A percentile compares a stretch with the other conserved stretches of the same genome.
Conservation (phyloP, 345 rosid species). For the Gossypium arboreum region DNA sequence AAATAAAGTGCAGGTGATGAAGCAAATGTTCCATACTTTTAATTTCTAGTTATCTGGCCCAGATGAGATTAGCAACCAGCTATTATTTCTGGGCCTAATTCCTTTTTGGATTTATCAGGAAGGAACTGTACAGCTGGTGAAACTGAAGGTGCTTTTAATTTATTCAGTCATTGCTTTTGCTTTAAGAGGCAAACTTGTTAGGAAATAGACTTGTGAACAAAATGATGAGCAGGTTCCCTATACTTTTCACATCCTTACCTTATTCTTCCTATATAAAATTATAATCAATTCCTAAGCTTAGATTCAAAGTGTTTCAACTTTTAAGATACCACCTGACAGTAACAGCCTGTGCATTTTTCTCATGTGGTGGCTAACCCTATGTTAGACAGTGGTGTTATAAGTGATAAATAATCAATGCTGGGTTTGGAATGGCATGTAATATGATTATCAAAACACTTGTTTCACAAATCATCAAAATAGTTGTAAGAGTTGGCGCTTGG, state of each 20-base stretch:
- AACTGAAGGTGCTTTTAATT: not conserved
- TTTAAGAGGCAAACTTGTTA: not conserved
- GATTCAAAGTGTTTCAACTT: not conserved
- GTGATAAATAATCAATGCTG: too few relatives aligned
- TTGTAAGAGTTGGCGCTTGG: not conserved
- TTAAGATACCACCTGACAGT: not conserved
- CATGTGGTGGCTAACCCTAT: too few relatives aligned
- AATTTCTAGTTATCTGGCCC: not conserved
- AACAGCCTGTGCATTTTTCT: not conserved
- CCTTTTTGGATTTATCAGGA: not conserved
- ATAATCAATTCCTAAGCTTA: not conserved
- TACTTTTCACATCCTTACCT: not conserved
- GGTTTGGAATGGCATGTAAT: too few relatives aligned
- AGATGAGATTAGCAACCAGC: not conserved
- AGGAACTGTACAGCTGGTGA: constrained; percentile 14
- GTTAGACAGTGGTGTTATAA: too few relatives aligned
- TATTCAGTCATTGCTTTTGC: not conserved
- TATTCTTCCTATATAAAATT: not conserved
- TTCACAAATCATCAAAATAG: too few relatives aligned
- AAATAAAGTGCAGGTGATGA: constrained; percentile 7
- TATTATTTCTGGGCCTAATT: not conserved
- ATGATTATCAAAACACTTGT: too few relatives aligned
- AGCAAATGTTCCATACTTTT: constrained; percentile 16
- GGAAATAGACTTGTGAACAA: not conserved
- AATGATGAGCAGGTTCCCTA: not conserved